Evolutionary conservation across 495 filamentous ascomycete genomes (phyloP).

Genomic region (Hypoxylon intermedium): DNA sequence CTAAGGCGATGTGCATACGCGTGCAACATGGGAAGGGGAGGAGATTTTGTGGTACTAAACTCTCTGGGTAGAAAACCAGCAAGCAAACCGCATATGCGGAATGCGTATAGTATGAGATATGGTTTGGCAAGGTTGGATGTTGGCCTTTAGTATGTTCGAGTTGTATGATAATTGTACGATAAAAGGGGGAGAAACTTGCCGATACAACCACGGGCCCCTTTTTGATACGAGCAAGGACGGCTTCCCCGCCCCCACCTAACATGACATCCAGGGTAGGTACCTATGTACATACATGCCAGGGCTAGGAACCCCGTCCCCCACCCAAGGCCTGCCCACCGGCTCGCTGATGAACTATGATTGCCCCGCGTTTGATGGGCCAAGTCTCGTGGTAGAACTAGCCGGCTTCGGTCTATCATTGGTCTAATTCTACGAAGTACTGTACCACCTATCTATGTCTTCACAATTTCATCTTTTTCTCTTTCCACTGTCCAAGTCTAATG

Average conservation of each 20-base stretch:
- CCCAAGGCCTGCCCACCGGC: conserved; percentile 4
- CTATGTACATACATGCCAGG: too few species aligned
- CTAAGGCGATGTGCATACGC: background rate
- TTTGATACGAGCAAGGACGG: conserved; percentile 6
- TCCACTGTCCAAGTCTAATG: conserved; percentile 2
- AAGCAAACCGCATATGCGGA: too few species aligned
- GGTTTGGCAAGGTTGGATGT: too few species aligned
- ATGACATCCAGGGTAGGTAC: background rate
- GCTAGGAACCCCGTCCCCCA: conserved; percentile 18
- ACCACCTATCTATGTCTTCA: background rate
- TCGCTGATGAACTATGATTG: conserved; percentile 23
- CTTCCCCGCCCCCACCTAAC: conserved; percentile 34
- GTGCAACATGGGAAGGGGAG: too few species aligned
- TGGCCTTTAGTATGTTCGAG: too few species aligned
- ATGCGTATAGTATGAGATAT: too few species aligned
- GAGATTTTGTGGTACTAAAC: too few species aligned
- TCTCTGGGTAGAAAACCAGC: too few species aligned
- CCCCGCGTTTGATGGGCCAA: conserved; percentile 30
- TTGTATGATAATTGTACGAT: background rate
- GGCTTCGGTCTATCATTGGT: conserved; percentile 31
- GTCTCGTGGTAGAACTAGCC: background rate
- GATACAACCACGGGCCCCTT: background rate
- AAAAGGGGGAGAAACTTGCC: background rate
- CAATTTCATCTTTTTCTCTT: conserved; percentile 7
- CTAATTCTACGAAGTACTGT: conserved; percentile 12